A percentile compares a stretch with the other conserved stretches of the same genome.
These are phyloP conservation scores for Lactarius deliciosus DNA, from an alignment of 768 basidiomycete species.

Conservation along the genomic window DNA sequence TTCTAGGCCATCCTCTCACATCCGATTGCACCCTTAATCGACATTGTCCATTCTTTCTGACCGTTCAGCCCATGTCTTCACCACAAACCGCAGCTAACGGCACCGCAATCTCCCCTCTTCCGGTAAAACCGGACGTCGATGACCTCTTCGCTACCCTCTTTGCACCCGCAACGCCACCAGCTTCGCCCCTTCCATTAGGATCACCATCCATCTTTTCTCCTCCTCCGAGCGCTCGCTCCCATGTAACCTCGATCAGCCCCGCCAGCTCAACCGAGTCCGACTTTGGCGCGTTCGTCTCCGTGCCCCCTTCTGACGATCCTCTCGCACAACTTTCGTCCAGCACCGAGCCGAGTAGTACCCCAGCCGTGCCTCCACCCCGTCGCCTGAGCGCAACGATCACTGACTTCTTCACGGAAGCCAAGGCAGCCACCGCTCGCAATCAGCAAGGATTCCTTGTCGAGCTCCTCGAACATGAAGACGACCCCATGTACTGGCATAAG, in stretches of 20 bases:
- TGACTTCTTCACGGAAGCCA: slow-evolving; percentile 56
- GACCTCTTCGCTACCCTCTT: slow-evolving; percentile 40
- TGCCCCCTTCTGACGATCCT: slow-evolving; percentile 54
- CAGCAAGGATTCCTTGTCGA: slow-evolving; percentile 60
- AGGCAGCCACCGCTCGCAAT: slow-evolving; percentile 50
- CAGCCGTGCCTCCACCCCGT: neutral
- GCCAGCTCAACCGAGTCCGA: slow-evolving; percentile 40
- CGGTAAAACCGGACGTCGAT: slow-evolving; percentile 31
- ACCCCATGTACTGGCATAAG: slow-evolving; percentile 55
- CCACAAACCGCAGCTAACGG: slow-evolving; percentile 25
- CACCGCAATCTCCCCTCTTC: neutral
- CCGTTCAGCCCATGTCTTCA: neutral
- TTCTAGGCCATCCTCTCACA: slow-evolving; percentile 1
- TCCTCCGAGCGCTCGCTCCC: slow-evolving; percentile 8
- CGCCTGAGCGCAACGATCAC: neutral
- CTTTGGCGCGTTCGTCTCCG: slow-evolving; percentile 63
- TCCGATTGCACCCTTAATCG: slow-evolving; percentile 3
- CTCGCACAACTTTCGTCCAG: slow-evolving; percentile 31
- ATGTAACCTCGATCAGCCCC: slow-evolving; percentile 20
- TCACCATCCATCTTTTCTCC: slow-evolving; percentile 13
- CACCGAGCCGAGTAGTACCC: neutral
- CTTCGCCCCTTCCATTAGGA: slow-evolving; percentile 33
- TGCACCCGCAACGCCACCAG: slow-evolving; percentile 37
- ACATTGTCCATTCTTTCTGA: neutral
- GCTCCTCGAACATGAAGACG: slow-evolving; percentile 63